Evolutionary conservation across 495 filamentous ascomycete species (phyloP).

Genomic region (Hyphodiscus hymeniophilus): DNA sequence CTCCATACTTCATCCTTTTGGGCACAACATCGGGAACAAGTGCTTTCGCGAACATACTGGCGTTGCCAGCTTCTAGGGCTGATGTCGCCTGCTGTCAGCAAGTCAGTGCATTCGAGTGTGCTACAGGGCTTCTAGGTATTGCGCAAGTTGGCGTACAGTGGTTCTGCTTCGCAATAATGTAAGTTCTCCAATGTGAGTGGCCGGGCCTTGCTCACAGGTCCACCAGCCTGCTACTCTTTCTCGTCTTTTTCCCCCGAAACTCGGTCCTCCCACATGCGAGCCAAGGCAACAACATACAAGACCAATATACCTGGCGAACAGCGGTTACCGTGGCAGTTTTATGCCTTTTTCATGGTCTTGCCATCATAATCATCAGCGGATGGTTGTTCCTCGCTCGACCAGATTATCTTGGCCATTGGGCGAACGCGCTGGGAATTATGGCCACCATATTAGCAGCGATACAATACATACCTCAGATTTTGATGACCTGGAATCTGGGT

Average conservation of each 20-base stretch:
- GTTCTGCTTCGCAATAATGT: constrained; percentile 89
- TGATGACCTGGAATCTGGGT: constrained; percentile 75
- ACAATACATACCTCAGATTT: constrained; percentile 94
- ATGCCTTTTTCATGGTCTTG: constrained; percentile 63
- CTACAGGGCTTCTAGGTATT: constrained; percentile 76
- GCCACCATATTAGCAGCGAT: constrained; percentile 71
- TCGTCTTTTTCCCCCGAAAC: constrained; percentile 71
- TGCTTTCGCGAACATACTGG: constrained; percentile 83
- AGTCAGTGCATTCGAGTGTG: constrained; percentile 73
- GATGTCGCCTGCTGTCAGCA: constrained; percentile 80
- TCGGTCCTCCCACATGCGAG: constrained; percentile 41
- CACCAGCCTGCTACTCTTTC: constrained; percentile 69
- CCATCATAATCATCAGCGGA: constrained; percentile 56
- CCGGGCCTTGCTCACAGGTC: not conserved
- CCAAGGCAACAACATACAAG: constrained; percentile 29
- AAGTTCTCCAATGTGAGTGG: constrained; percentile 19
- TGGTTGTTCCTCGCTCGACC: constrained; percentile 51
- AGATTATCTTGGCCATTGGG: constrained; percentile 58
- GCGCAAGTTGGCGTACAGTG: constrained; percentile 87
- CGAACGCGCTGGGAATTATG: constrained; percentile 73
- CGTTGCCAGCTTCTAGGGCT: constrained; percentile 64
- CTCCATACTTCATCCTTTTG: constrained; percentile 86
- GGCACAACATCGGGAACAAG: constrained; percentile 83
- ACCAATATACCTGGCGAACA: constrained; percentile 60
- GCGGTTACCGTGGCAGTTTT: constrained; percentile 62